A percentile compares a stretch with the other conserved stretches of the same genome.
Conservation (phyloP, 208 protist genomes). For the Kentomonas sorsogonicus region DNA sequence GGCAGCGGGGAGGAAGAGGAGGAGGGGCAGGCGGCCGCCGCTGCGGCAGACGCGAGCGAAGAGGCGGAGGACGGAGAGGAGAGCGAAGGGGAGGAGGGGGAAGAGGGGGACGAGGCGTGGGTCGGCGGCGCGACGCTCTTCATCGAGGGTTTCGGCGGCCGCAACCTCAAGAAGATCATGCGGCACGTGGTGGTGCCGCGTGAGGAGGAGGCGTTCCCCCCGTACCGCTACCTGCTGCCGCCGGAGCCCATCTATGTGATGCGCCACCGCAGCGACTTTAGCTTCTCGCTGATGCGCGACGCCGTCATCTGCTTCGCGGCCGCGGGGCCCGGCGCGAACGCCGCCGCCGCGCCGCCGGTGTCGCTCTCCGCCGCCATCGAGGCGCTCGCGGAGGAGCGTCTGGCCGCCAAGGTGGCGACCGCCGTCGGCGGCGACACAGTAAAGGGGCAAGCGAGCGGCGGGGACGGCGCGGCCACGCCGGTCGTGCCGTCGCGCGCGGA, state of each 20-base stretch:
- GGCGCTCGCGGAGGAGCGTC: too few relatives aligned
- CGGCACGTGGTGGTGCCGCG: conserved; percentile 47
- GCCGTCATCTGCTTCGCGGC: conserved; percentile 63
- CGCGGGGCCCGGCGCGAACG: conserved; percentile 10
- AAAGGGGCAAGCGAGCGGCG: neutral
- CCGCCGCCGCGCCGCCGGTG: neutral
- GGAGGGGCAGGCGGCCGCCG: neutral
- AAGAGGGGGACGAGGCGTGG: conserved; percentile 27
- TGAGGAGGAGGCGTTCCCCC: conserved; percentile 39
- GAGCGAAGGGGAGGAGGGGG: neutral
- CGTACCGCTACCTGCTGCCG: conserved; percentile 68
- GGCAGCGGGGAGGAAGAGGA: neutral
- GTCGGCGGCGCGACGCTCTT: conserved; percentile 44
- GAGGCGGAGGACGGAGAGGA: conserved; percentile 11
- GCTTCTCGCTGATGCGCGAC: conserved; percentile 58
- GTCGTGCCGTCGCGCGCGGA: neutral
- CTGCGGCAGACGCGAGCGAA: neutral
- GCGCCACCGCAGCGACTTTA: conserved; percentile 41
- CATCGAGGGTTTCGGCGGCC: conserved; percentile 47
- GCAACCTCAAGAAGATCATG: conserved; percentile 56
- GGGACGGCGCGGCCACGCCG: neutral
- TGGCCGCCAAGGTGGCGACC: too few relatives aligned
- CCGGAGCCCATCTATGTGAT: conserved; percentile 75
- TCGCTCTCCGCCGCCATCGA: too few relatives aligned
- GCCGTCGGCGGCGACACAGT: too few relatives aligned